phyloP scores from a whole-genome alignment of 345 rosid species.

The Geranium brycei region DNA sequence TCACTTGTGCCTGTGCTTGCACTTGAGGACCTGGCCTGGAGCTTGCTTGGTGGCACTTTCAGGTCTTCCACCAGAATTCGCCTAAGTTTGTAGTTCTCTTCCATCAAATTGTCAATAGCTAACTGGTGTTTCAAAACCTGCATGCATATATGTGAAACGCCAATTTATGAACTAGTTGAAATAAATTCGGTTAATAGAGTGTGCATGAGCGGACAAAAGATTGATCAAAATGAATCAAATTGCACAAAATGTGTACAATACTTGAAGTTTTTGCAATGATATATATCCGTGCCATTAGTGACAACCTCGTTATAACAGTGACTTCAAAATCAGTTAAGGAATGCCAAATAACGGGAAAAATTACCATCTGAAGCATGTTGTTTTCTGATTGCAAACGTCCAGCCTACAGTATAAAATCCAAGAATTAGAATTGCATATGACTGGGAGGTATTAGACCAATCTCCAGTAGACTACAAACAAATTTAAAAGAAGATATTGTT shows the following conservation, averaged over 20 bases:
- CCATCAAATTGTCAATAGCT: constrained; percentile 57
- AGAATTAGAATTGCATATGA: constrained; percentile 6
- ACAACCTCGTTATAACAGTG: not conserved
- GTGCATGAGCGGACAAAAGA: not conserved
- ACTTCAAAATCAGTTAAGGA: too few relatives aligned
- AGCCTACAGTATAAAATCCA: constrained; percentile 26
- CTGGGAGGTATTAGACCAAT: constrained; percentile 4
- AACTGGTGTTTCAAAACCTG: constrained; percentile 76
- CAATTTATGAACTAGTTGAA: not conserved
- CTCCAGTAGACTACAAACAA: not conserved
- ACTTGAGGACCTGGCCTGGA: constrained; percentile 29
- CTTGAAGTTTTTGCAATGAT: too few relatives aligned
- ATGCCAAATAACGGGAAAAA: constrained; percentile 6
- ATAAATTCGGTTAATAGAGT: not conserved
- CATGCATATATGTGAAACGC: not conserved
- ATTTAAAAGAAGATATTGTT: not conserved
- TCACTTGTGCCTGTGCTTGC: constrained; percentile 10
- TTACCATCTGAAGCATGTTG: constrained; percentile 80
- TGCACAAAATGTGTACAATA: too few relatives aligned
- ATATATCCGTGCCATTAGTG: too few relatives aligned
- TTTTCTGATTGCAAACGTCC: constrained; percentile 54
- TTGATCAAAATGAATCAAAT: too few relatives aligned
- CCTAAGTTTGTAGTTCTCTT: constrained; percentile 71
- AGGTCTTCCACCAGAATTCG: constrained; percentile 63
- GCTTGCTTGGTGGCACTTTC: constrained; percentile 59